These are phyloP conservation scores for Bacterosira constricta DNA, from an alignment of 108 stramenopile species.

Conservation along the genomic window DNA sequence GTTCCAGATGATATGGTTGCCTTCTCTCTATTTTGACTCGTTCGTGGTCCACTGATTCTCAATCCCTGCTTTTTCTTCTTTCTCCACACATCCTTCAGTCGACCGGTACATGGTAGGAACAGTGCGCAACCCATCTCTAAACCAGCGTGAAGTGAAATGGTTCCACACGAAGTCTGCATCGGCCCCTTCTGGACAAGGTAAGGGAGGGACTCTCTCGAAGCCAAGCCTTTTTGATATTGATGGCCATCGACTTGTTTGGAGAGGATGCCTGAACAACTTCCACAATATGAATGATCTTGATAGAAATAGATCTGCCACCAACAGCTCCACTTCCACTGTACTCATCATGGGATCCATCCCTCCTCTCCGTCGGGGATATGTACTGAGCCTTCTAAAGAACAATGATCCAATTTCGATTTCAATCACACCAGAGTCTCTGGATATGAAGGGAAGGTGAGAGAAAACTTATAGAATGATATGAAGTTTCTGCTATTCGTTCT, in stretches of 20 bases:
- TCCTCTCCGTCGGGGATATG: slow-evolving; percentile 39
- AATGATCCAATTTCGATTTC: slow-evolving; percentile 42
- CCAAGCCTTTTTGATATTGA: slow-evolving; percentile 46
- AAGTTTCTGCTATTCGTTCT: neutral
- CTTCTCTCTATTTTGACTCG: neutral
- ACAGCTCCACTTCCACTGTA: slow-evolving; percentile 14
- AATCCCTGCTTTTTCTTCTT: neutral
- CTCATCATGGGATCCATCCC: slow-evolving; percentile 45
- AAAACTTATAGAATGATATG: neutral
- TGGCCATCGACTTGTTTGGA: slow-evolving; percentile 42
- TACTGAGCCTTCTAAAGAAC: slow-evolving; percentile 32
- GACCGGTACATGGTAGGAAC: slow-evolving; percentile 52
- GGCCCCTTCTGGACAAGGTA: slow-evolving; percentile 26
- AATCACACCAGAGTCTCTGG: slow-evolving; percentile 44
- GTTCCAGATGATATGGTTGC: neutral
- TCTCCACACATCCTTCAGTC: neutral
- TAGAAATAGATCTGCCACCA: neutral
- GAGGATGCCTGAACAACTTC: slow-evolving; percentile 23
- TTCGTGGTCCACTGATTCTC: too few relatives aligned
- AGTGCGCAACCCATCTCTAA: slow-evolving; percentile 3
- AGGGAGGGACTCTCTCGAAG: slow-evolving; percentile 31
- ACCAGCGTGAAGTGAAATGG: slow-evolving; percentile 42
- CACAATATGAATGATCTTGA: neutral
- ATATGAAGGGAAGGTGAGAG: slow-evolving; percentile 37
- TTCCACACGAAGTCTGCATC: slow-evolving; percentile 39